Base-by-base conservation (phyloP, 2,329 filamentous ascomycete genomes). In the Didymella segeticola region DNA sequence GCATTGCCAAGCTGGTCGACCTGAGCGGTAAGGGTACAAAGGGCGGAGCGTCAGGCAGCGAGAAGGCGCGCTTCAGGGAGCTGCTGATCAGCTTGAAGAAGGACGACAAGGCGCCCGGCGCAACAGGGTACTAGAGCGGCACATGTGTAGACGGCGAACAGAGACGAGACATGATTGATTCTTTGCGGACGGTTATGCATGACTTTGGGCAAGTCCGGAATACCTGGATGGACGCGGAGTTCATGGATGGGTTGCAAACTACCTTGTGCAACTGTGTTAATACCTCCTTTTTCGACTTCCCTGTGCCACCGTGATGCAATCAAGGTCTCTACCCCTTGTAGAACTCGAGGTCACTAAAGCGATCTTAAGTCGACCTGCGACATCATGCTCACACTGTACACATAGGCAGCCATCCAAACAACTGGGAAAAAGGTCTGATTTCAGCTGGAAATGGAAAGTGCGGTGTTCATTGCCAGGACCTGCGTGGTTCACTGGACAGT, bases 1-100 rank as follows among this genome's bases (percentile, higher is more conserved):
- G 95, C 64, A 98, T 99, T 71, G 89, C 93, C 20, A 99, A 98
- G 81, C 78, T 99, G 66, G 93, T 98, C n/a, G 95, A 99, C 77
- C 78, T 99, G 62, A 97, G 91, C 69, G 95, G 95, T 58, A 99
- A 98, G 80, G 92, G 93, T 12, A 80, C 85, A 55, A 90, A 88
- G 77, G 93, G 93, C 53, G 93, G 93, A 70, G 92, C 90, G 36
- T 87, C 87, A 57, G 93, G 93, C 38, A 96, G 90, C 57, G 93
- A 93, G 68, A 99, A 99, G 84, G 91, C 96, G 76, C 90, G 92
- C 61, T 98, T 99, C 84, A 88, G 95, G 63, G 93, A 98, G 78
- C 72, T 98, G 71, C 80, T 99, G 68, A 78, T 93, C 66, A 93
- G 87, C 75, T 79, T 99, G 77, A 88, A 88, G 79, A 97, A 97